Conservation (phyloP, 805 yeast genomes). For the Lachancea mirantina region DNA sequence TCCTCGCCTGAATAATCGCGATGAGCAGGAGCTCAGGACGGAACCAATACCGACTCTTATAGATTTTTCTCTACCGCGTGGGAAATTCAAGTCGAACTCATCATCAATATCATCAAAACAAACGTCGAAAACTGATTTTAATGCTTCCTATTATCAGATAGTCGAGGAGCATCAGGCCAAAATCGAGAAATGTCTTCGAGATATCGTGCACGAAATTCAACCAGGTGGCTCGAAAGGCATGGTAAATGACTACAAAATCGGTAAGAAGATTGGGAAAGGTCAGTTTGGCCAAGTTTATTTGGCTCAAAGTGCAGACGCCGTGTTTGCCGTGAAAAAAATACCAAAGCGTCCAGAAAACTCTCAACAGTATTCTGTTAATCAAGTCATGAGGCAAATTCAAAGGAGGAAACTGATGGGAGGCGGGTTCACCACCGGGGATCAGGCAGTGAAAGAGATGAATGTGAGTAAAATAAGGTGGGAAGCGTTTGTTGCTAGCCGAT, state of each 20-base stretch:
- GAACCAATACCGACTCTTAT: too few species aligned
- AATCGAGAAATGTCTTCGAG: slow-evolving; percentile 9
- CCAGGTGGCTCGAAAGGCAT: slow-evolving; percentile 3
- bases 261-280: slow-evolving; percentile 22
- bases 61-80: too few species aligned
- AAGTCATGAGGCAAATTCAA: slow-evolving; percentile 24
- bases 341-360: slow-evolving; percentile 23
- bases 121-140: slow-evolving; percentile 1
- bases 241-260: slow-evolving; percentile 16
- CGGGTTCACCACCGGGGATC: slow-evolving; percentile 18
- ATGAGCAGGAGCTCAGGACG: slow-evolving; percentile 2
- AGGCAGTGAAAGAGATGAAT: slow-evolving; percentile 23
- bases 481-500: slow-evolving; percentile 18
- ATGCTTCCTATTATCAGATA: slow-evolving; percentile 15
- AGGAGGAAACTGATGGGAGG: slow-evolving; percentile 17
- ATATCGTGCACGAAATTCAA: slow-evolving; percentile 10
- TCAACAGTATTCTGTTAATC: slow-evolving; percentile 26
- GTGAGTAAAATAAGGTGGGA: slow-evolving; percentile 30
- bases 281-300: slow-evolving; percentile 30
- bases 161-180: slow-evolving; percentile 12
- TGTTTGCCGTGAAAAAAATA: slow-evolving; percentile 25
- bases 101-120: too few species aligned
- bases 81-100: too few species aligned
- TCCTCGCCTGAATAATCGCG: too few species aligned
- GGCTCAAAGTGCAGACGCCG: slow-evolving; percentile 11